phyloP scores from a whole-genome alignment of 345 rosid genomes.

The Ricinus communis region DNA sequence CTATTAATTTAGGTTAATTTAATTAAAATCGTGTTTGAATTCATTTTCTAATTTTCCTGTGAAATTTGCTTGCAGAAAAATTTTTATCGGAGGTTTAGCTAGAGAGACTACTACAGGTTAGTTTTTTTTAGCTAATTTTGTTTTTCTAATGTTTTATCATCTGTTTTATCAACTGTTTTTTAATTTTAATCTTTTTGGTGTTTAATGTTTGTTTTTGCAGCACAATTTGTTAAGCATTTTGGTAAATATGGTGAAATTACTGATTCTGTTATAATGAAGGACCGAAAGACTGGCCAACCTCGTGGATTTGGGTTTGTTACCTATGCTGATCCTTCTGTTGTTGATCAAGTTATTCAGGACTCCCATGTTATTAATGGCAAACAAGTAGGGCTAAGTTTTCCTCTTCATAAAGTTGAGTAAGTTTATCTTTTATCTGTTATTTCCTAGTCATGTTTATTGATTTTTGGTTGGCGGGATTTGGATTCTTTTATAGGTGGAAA shows the following conservation, averaged over 20 bases:
- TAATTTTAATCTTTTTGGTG: neutral
- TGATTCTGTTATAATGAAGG: slow-evolving; percentile 91
- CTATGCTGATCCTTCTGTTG: slow-evolving; percentile 78
- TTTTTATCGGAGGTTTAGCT: slow-evolving; percentile 84
- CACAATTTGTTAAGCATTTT: slow-evolving; percentile 69
- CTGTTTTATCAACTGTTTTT: neutral
- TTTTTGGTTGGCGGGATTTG: neutral
- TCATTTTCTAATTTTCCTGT: neutral
- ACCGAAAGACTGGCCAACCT: slow-evolving; percentile 77
- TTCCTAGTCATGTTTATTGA: too few relatives aligned
- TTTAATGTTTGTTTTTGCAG: slow-evolving; percentile 34
- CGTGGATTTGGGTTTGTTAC: slow-evolving; percentile 94
- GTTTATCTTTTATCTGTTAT: too few relatives aligned
- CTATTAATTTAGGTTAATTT: too few relatives aligned
- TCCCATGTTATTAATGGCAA: slow-evolving; percentile 72
- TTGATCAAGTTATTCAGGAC: slow-evolving; percentile 84
- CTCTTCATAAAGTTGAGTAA: too few relatives aligned
- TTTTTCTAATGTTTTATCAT: too few relatives aligned
- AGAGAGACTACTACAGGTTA: slow-evolving; percentile 68
- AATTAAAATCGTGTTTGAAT: too few relatives aligned
- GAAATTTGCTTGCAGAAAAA: slow-evolving; percentile 42
- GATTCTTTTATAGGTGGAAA: slow-evolving; percentile 64
- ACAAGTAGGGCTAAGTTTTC: slow-evolving; percentile 50
- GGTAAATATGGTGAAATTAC: slow-evolving; percentile 82
- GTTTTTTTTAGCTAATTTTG: neutral